phyloP scores from a whole-genome alignment of 768 basidiomycete species.

The Hericium erinaceus region DNA sequence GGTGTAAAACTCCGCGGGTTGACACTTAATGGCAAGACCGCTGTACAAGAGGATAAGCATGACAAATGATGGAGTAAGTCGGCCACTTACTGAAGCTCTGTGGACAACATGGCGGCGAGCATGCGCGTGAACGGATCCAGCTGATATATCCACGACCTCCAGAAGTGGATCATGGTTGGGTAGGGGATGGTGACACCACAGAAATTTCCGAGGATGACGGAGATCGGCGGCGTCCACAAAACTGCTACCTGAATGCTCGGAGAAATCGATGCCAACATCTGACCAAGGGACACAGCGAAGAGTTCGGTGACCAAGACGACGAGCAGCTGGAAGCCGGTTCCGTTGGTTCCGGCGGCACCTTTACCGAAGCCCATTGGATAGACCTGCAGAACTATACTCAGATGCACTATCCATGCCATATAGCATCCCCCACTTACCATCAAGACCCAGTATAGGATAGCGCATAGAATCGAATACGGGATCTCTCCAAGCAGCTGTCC shows the following conservation, averaged over 20 bases:
- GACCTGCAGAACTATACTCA: constrained; percentile 21
- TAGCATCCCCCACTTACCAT: constrained; percentile 34
- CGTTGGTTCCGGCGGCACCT: constrained; percentile 49
- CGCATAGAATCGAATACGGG: constrained; percentile 68
- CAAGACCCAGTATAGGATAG: constrained; percentile 66
- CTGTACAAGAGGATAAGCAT: constrained; percentile 21
- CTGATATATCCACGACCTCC: constrained; percentile 73
- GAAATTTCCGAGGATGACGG: constrained; percentile 56
- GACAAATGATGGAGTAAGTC: constrained; percentile 4
- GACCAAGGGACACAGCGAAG: constrained; percentile 66
- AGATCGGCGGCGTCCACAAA: constrained; percentile 69
- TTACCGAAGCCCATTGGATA: constrained; percentile 65
- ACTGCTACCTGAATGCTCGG: constrained; percentile 68
- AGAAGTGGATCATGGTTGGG: constrained; percentile 56
- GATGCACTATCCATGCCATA: background rate
- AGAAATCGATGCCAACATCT: constrained; percentile 64
- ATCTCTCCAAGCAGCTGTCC: constrained; percentile 78
- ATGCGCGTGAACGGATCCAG: constrained; percentile 66
- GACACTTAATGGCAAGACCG: constrained; percentile 56
- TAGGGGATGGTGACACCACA: constrained; percentile 78
- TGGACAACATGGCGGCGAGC: constrained; percentile 67
- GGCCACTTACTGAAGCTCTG: constrained; percentile 52
- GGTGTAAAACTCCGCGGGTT: constrained; percentile 54
- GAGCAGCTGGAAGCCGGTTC: constrained; percentile 66
- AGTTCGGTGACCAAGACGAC: constrained; percentile 64